Evolutionary conservation across 2,329 filamentous ascomycete species (phyloP).

Genomic region (Alternaria gaisen): DNA sequence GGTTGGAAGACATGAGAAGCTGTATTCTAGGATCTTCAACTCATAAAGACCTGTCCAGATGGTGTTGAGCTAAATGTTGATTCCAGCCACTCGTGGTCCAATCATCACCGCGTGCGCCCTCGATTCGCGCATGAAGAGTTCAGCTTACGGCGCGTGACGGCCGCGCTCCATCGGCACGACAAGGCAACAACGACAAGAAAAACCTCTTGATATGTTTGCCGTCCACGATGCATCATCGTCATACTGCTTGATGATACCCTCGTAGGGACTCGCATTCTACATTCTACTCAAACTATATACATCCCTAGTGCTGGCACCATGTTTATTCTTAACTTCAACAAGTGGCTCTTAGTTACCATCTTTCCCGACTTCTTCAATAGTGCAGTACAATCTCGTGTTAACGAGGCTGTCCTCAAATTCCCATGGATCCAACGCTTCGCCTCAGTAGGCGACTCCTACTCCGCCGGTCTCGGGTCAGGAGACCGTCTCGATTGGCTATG

Average conservation of each 20-base stretch:
- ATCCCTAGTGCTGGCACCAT: slow-evolving; percentile 5
- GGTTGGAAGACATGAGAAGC: slow-evolving; percentile 81
- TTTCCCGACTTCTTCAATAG: background rate
- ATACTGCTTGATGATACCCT: background rate
- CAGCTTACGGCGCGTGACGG: slow-evolving; percentile 21
- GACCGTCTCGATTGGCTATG: slow-evolving; percentile 38
- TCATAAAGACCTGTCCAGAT: slow-evolving; percentile 60
- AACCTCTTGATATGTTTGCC: background rate
- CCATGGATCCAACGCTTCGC: slow-evolving; percentile 37
- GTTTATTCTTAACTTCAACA: slow-evolving; percentile 4
- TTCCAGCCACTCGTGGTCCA: slow-evolving; percentile 5
- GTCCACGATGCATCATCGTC: background rate
- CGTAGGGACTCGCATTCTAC: background rate
- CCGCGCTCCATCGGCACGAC: slow-evolving; percentile 9
- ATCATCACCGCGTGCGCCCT: slow-evolving; percentile 23
- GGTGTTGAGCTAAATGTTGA: background rate
- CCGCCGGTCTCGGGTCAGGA: slow-evolving; percentile 42
- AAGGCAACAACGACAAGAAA: slow-evolving; percentile 18
- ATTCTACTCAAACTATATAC: background rate
- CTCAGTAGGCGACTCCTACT: slow-evolving; percentile 45
- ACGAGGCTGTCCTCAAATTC: background rate
- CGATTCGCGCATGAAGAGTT: slow-evolving; percentile 19
- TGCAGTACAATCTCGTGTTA: background rate
- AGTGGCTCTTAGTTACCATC: slow-evolving; percentile 8
- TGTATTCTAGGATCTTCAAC: slow-evolving; percentile 89